Base-by-base conservation (phyloP, 2,329 filamentous ascomycete genomes). In the Graphilbum sp. region DNA sequence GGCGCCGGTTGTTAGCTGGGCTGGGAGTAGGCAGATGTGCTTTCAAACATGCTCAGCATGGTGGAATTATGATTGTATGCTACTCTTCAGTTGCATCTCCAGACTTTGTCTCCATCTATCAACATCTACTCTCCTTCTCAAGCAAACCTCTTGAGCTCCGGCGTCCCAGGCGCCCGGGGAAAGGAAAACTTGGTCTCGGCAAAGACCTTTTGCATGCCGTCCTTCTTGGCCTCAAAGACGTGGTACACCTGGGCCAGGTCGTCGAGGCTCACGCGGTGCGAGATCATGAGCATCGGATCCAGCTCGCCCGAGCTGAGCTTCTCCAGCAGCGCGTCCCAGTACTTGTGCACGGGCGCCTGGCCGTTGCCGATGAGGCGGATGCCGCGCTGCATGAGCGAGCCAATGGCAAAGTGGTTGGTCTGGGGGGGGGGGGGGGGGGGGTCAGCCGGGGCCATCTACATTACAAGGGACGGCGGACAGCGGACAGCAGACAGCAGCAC, bases 311-410 rank as follows among this genome's bases (percentile, higher is more conserved):
- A 64, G 49, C 76, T 67, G 43, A 92, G 79, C 56, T 63, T 60
- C 43, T 69, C 59, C 34, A 90, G 63, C n/a, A 92, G 63, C 4
- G 81, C 69, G 19, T 84, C 66, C 85, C 83, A 92, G 60, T 92
- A 90, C 50, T 77, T 72, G 49, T 88, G 82, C 0, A 92, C 82
- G 0, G 84, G 84, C 0, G 70, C 70, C 48, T 76, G 72, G 2
- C 71, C 71, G 48, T 74, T 74, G 16, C 72, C 72, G 32, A 75
- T 86, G 33, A 93, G 68, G 1, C 81, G 76, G 47, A 92, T 74
- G n/a, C 84, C 84, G 24, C 81, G 75, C 59, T 92, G 75, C 84
- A 92, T 92, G 13, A 92, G 53, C 0, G 81, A 76, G 10, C 85
- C 83, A 47, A 88, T 76, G 57, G 84, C 84, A 64, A 88, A 83